Percentiles rank a stretch among this genome's conserved stretches.
These are phyloP conservation scores for Eucalyptus melliodora DNA, from an alignment of 345 rosid genomes.

Conservation along the genomic window DNA sequence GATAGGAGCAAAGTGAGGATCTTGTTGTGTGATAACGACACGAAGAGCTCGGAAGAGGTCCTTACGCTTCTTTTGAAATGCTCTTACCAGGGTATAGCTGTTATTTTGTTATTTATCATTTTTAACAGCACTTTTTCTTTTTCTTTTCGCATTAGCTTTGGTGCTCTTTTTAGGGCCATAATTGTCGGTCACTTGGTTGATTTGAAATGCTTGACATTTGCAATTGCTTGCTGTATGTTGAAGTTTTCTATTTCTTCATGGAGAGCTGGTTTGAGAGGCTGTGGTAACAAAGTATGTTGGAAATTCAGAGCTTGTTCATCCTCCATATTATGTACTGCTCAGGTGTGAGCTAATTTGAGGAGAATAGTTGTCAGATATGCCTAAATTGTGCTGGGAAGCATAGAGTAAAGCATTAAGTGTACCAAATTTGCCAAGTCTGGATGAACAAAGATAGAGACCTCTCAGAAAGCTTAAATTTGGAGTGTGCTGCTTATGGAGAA, in stretches of 20 bases:
- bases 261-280: neutral
- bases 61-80: conserved; percentile 71
- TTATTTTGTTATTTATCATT: neutral
- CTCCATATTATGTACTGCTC: neutral
- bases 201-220: neutral
- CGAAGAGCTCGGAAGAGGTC: conserved; percentile 64
- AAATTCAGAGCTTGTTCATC: neutral
- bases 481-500: neutral
- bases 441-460: neutral
- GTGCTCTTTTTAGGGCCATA: neutral
- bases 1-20: conserved; percentile 98
- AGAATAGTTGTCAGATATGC: neutral
- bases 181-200: neutral
- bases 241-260: neutral
- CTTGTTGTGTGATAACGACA: conserved; percentile 84
- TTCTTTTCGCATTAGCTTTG: neutral
- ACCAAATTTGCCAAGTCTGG: neutral
- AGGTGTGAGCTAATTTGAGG: neutral
- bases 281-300: neutral
- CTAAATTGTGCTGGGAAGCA: neutral
- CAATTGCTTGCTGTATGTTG: neutral
- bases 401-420: neutral
- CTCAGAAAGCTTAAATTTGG: neutral
- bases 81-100: conserved; percentile 75
- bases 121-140: neutral